phyloP scores from a whole-genome alignment of 1,284 basidiomycete genomes.

The Apiotrichum porosum region DNA sequence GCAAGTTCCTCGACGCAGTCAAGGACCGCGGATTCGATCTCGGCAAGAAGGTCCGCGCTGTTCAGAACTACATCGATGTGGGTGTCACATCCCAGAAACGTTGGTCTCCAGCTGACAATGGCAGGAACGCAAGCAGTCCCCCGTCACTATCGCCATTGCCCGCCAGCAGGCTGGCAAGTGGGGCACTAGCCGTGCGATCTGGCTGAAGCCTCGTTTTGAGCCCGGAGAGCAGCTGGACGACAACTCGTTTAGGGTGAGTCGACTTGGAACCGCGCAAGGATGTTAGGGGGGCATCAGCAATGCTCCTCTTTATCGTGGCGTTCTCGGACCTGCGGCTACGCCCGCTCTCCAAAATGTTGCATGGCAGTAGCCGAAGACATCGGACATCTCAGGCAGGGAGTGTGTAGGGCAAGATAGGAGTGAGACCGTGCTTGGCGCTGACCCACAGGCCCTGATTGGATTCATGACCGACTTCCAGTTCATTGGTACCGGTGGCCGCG shows the following conservation, averaged over 20 bases:
- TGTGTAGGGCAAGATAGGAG: too few species aligned
- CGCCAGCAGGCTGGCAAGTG: constrained; percentile 11
- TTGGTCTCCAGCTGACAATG: background rate
- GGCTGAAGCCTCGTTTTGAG: constrained; percentile 65
- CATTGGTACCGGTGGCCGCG: constrained; percentile 61
- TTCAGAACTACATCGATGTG: constrained; percentile 58
- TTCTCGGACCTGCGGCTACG: too few species aligned
- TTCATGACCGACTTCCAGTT: constrained; percentile 82
- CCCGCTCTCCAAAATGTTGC: too few species aligned
- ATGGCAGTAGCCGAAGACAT: background rate
- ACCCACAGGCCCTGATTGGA: constrained; percentile 68
- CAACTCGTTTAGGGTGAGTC: constrained; percentile 70
- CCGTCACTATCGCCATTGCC: constrained; percentile 58
- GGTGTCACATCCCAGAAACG: too few species aligned
- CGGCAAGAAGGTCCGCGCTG: constrained; percentile 21
- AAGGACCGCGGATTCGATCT: constrained; percentile 14
- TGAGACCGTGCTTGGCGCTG: background rate
- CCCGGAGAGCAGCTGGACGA: constrained; percentile 58
- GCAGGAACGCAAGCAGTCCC: constrained; percentile 56
- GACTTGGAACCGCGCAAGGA: too few species aligned
- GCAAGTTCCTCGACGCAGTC: constrained; percentile 25
- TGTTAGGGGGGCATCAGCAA: too few species aligned
- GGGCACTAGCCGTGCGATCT: constrained; percentile 60
- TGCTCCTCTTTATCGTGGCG: too few species aligned
- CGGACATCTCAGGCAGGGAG: too few species aligned